Evolutionary conservation across 306 rosid genomes (phyloP), one percentile per base, ranked within the genome.

Genomic region (Crataegus laevigata): DNA sequence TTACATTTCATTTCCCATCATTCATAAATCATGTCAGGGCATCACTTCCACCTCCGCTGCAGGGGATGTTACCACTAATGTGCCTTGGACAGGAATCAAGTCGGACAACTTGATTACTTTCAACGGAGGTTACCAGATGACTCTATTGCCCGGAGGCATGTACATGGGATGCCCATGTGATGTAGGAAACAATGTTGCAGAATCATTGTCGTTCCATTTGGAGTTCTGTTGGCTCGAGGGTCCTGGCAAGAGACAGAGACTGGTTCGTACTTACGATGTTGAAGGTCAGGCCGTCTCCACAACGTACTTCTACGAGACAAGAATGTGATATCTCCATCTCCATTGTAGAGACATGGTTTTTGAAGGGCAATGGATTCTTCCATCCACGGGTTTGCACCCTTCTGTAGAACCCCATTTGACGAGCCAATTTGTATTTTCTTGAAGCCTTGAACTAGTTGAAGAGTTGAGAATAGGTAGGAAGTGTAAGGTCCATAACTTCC

Each of bases 201-300:
- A 92, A 40, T 86, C 84, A 0, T 79, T 84, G 77, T 85, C 97
- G 19, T 94, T 94, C 92, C 99, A 90, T 86, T 79, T 94, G 81
- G 99, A 94, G 79, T 92, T 94, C 73, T 92, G 99, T 81, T 94
- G 99, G 99, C 81, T 89, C 30, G 97, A 90, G 79, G 77, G 92
- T 18, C 92, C 91, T 11, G 79, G 82, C 47, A 88, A 78, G 89
- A 90, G 99, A 64, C 99, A 94, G 51, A 90, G 97, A 81, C 69
- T 94, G 66, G 92, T 94, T 71, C 91, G 97, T 10, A 94, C 97
- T 6, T 94, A 82, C 18, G 99, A 94, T 73, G 81, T 88, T 4
- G 92, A 94, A 88, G 99, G 99, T 82, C 81, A 89, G 88, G 99
- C 96, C 50, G 99, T 94, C 76, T 94, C 99, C 10, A 85, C 99